Evolutionary conservation across 2,329 filamentous ascomycete genomes (phyloP), one percentile per base, ranked within the genome.

Genomic region (Dothidotthia symphoricarpi): DNA sequence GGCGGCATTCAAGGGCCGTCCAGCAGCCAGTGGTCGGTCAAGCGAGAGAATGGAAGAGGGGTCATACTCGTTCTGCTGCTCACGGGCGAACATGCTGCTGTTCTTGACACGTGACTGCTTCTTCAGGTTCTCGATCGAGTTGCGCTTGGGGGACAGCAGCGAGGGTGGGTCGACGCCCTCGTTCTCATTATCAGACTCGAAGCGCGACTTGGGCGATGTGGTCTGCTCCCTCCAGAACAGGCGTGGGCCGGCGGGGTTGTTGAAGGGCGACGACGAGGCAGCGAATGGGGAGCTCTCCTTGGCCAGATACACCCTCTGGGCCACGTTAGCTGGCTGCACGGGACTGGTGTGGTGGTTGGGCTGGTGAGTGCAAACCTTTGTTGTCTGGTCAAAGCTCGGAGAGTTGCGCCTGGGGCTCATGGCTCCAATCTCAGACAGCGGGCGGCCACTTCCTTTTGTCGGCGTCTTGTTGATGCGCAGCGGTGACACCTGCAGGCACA

Each of bases 41-140:
- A 95, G 78, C 42, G 86, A 76, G 30, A 86, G 85, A 37, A 89
- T 70, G 51, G 81, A 80, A 39, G 84, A 78, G 17, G 90, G 88
- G 66, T 96, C 88, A 74, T 96, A 96, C 72, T 94, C 86, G 66
- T 89, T 82, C 70, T 90, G 90, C 63, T 89, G 85, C 70, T 96
- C 90, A 38, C 90, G 85, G 28, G 88, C 89, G 64, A 95, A 88
- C 76, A 97, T 96, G 71, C 85, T 95, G 77, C 91, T 96, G 73
- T 95, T 97, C 77, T 91, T 95, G 59, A 98, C 93, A 44, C 93
- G 86, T 38, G 91, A 95, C 22, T 89, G 90, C 65, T 85, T 88
- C 72, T 96, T 94, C 43, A 98, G 77, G 61, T 90, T 90, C 76
- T 98, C 93, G 53, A 98, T 90, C 13, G 91, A 97, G 30, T 88